These are phyloP conservation scores for Ogataea corticis DNA, from an alignment of 805 yeast genomes.

Conservation along the genomic window DNA sequence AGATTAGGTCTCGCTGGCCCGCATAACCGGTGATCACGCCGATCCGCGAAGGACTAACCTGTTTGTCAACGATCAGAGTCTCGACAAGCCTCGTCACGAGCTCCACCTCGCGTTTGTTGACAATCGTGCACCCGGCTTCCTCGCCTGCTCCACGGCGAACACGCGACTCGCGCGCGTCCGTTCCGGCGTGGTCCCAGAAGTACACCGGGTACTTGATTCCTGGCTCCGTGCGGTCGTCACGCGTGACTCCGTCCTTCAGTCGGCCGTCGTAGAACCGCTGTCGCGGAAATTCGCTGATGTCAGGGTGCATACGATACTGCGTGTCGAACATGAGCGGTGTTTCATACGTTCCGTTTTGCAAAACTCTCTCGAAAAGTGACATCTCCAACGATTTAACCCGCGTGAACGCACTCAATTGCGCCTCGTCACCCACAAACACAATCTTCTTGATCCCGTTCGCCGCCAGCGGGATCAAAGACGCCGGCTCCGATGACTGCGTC, in stretches of 20 bases:
- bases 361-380: conserved; percentile 67
- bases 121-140: conserved; percentile 57
- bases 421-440: conserved; percentile 77
- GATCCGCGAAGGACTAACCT: conserved; percentile 49
- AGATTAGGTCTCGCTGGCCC: conserved; percentile 67
- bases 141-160: conserved; percentile 41
- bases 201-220: conserved; percentile 55
- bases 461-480: conserved; percentile 68
- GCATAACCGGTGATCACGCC: conserved; percentile 77
- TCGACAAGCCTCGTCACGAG: conserved; percentile 49
- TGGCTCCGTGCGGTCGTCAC: conserved; percentile 46
- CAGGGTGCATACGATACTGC: conserved; percentile 97
- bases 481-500: conserved; percentile 74
- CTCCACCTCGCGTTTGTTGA: conserved; percentile 54
- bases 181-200: conserved; percentile 60
- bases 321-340: conserved; percentile 69
- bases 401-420: conserved; percentile 70
- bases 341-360: conserved; percentile 58
- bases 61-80: conserved; percentile 53
- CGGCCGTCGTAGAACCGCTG: conserved; percentile 69
- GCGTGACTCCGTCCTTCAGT: conserved; percentile 69
- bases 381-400: conserved; percentile 65
- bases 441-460: conserved; percentile 66
- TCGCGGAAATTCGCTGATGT: conserved; percentile 83
- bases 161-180: conserved; percentile 43